phyloP scores from a whole-genome alignment of 164 flowering plant genomes.

The Macadamia integrifolia region DNA sequence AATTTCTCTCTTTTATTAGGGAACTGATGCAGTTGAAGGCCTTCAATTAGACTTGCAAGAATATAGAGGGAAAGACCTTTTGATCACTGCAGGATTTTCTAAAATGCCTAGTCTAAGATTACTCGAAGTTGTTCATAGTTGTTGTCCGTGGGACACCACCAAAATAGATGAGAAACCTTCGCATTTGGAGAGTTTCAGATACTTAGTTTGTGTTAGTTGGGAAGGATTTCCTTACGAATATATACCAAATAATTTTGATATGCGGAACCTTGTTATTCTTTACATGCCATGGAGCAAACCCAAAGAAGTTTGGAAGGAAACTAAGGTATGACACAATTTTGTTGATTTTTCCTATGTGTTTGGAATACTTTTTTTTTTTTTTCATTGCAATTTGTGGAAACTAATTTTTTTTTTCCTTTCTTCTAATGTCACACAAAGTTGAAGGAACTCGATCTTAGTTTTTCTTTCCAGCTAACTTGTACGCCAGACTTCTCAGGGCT shows the following conservation, averaged over 20 bases:
- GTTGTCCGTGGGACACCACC: background rate
- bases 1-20: background rate
- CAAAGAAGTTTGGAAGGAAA: too few species aligned
- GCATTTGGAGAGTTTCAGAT: background rate
- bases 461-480: too few species aligned
- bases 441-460: too few species aligned
- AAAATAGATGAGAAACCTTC: background rate
- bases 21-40: slow-evolving; percentile 5
- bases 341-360: too few species aligned
- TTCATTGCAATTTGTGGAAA: too few species aligned
- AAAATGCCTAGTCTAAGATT: slow-evolving; percentile 3
- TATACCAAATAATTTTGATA: slow-evolving; percentile 11
- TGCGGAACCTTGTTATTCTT: background rate
- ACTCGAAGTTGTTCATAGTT: slow-evolving; percentile 2
- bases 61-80: background rate
- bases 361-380: too few species aligned
- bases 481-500: too few species aligned
- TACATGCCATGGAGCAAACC: background rate
- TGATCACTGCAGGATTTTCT: background rate
- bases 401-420: background rate
- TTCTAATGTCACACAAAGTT: too few species aligned
- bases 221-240: slow-evolving; percentile 6
- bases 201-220: slow-evolving; percentile 17
- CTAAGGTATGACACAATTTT: too few species aligned
- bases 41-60: background rate